Percentiles rank a stretch among this genome's conserved stretches.
Conservation (phyloP, 2,329 filamentous ascomycete species). For the Calycina marina region DNA sequence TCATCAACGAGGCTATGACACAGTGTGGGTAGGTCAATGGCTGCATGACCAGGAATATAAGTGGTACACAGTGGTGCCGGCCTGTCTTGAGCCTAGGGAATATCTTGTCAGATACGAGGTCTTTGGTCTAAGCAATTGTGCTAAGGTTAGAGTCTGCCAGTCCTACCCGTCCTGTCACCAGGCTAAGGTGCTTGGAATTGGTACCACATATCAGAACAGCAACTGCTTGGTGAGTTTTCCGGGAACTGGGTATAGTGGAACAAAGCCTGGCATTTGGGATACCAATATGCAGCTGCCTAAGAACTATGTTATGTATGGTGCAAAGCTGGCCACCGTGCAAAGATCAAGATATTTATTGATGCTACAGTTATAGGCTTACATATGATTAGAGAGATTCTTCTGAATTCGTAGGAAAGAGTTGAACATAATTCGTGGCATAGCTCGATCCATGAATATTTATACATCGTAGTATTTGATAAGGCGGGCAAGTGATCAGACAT, state of each 20-base stretch:
- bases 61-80: slow-evolving; percentile 4
- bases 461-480: no score
- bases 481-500: no score
- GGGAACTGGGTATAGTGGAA: slow-evolving; percentile 3
- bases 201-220: slow-evolving; percentile 1
- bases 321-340: not conserved
- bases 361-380: no score
- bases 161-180: slow-evolving; percentile 6
- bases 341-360: no score
- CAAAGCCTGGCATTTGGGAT: slow-evolving; percentile 3
- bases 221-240: slow-evolving; percentile 3
- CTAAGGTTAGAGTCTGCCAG: slow-evolving; percentile 3
- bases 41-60: slow-evolving; percentile 2
- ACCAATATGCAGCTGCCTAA: slow-evolving; percentile 2
- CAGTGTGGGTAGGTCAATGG: slow-evolving; percentile 4
- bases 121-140: slow-evolving; percentile 2
- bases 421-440: no score
- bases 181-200: slow-evolving; percentile 2
- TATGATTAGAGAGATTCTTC: no score
- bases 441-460: no score
- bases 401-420: no score
- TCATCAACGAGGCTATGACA: slow-evolving; percentile 3
- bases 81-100: slow-evolving; percentile 6
- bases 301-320: slow-evolving; percentile 2
- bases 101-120: slow-evolving; percentile 7